Percentiles rank a stretch among this genome's conserved stretches.
phyloP scores from a whole-genome alignment of 768 basidiomycete species.

The Boletus rubroflammeus region DNA sequence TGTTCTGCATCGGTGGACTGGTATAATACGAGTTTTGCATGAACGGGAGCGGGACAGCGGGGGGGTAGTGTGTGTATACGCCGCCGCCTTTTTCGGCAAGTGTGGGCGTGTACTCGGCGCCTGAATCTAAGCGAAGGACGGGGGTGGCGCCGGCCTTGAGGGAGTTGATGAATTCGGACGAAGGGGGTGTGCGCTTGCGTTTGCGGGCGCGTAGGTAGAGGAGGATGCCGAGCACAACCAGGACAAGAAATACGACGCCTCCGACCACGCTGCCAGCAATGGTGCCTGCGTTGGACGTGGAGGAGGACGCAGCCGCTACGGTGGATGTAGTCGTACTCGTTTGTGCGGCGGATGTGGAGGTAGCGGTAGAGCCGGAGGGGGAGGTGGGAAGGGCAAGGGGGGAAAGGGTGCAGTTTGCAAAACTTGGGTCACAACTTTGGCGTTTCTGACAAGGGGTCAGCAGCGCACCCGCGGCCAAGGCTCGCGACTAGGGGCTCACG shows the following conservation, averaged over 20 bases:
- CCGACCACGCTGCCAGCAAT: constrained; percentile 56
- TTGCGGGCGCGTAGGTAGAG: constrained; percentile 40
- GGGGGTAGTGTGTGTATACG: background rate
- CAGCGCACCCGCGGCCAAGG: background rate
- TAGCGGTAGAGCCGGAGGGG: background rate
- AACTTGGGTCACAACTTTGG: background rate
- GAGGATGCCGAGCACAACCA: constrained; percentile 35
- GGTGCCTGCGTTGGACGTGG: constrained; percentile 34
- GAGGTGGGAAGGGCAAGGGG: background rate
- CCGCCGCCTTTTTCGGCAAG: constrained; percentile 16
- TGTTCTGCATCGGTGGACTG: constrained; percentile 4
- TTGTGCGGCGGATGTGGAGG: background rate
- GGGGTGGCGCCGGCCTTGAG: constrained; percentile 21
- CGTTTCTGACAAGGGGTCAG: constrained; percentile 10
- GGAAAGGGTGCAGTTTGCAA: background rate
- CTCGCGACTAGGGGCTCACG: constrained; percentile 1
- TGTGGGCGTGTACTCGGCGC: constrained; percentile 11
- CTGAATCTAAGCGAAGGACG: constrained; percentile 27
- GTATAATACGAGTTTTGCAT: constrained; percentile 13
- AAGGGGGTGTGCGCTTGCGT: constrained; percentile 48
- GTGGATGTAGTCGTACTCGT: background rate
- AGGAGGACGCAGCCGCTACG: constrained; percentile 9
- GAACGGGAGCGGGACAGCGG: constrained; percentile 10
- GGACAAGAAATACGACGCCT: constrained; percentile 38
- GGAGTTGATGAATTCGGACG: constrained; percentile 51